Conservation (phyloP, 106 monocot genomes). For the Triglochin maritima region DNA sequence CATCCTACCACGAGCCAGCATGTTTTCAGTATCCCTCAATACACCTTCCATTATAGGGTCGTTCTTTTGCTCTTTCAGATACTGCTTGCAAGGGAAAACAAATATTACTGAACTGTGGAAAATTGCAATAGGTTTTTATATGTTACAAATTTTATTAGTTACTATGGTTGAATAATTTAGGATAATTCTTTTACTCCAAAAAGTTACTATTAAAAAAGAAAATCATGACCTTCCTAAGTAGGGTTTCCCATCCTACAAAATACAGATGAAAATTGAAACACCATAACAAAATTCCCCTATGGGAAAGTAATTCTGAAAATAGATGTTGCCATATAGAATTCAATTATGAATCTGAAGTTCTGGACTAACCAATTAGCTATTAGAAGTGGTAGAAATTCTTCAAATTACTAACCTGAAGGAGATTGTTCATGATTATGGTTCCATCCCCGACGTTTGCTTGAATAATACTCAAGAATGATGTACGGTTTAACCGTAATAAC, state of each 20-base stretch:
- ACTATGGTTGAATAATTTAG: not conserved
- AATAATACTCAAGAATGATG: slow-evolving; percentile 11
- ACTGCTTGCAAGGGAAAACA: slow-evolving; percentile 5
- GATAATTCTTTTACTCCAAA: no score
- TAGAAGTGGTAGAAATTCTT: not conserved
- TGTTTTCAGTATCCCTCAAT: slow-evolving; percentile 28
- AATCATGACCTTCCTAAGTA: no score
- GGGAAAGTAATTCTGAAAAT: no score
- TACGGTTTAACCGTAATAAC: slow-evolving; percentile 12
- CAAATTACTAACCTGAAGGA: slow-evolving; percentile 10
- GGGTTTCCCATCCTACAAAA: no score
- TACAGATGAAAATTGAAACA: no score
- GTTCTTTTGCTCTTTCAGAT: slow-evolving; percentile 28
- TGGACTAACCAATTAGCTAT: not conserved
- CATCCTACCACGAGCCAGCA: slow-evolving; percentile 24
- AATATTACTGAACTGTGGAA: not conserved
- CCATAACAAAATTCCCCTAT: no score
- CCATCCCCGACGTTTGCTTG: slow-evolving; percentile 13
- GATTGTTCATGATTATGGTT: slow-evolving; percentile 16
- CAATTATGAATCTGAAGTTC: not conserved
- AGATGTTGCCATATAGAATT: no score
- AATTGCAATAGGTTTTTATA: not conserved
- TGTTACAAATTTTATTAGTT: not conserved
- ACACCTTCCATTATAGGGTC: slow-evolving; percentile 25
- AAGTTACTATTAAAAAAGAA: no score